A percentile compares a stretch with the other conserved stretches of the same genome.
Evolutionary conservation across 108 stramenopile species (phyloP).

Genomic region (Conticribra guillardii): DNA sequence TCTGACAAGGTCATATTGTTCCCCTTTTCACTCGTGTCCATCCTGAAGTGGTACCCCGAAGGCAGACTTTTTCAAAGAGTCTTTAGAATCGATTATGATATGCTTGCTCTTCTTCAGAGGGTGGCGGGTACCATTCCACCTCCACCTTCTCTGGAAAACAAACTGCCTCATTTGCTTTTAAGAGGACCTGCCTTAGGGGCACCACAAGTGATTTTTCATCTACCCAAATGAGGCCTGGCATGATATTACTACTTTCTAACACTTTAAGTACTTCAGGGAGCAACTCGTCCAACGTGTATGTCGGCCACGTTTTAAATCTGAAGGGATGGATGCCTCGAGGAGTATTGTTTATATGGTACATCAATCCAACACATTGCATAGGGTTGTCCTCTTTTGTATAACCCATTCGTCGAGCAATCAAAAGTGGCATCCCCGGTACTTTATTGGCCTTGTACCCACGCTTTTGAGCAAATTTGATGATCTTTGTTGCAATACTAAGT

Average conservation of each 20-base stretch:
- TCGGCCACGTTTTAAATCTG: slow-evolving; percentile 12
- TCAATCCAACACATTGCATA: neutral
- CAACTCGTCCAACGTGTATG: slow-evolving; percentile 19
- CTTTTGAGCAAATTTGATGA: slow-evolving; percentile 11
- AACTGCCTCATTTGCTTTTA: slow-evolving; percentile 1
- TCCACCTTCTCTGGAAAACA: slow-evolving; percentile 1
- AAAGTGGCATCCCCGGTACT: neutral
- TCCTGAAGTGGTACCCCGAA: too few species aligned
- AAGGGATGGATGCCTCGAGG: neutral
- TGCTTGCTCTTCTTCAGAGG: slow-evolving; percentile 24
- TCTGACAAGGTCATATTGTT: too few species aligned
- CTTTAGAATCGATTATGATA: slow-evolving; percentile 8
- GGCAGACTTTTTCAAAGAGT: too few species aligned
- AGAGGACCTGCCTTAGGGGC: slow-evolving; percentile 11
- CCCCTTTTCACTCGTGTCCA: too few species aligned
- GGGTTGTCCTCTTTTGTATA: slow-evolving; percentile 21
- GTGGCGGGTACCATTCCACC: slow-evolving; percentile 33
- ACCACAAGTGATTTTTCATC: slow-evolving; percentile 17
- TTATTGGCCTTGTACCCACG: slow-evolving; percentile 4
- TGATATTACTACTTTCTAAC: neutral
- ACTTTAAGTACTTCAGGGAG: slow-evolving; percentile 12
- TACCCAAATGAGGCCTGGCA: slow-evolving; percentile 15
- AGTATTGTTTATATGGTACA: slow-evolving; percentile 5
- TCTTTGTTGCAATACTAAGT: slow-evolving; percentile 11
- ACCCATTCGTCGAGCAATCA: slow-evolving; percentile 14